Percentiles rank a stretch among this genome's conserved stretches.
Conservation (phyloP, 148 eudicot species). For the Silene uniflora region DNA sequence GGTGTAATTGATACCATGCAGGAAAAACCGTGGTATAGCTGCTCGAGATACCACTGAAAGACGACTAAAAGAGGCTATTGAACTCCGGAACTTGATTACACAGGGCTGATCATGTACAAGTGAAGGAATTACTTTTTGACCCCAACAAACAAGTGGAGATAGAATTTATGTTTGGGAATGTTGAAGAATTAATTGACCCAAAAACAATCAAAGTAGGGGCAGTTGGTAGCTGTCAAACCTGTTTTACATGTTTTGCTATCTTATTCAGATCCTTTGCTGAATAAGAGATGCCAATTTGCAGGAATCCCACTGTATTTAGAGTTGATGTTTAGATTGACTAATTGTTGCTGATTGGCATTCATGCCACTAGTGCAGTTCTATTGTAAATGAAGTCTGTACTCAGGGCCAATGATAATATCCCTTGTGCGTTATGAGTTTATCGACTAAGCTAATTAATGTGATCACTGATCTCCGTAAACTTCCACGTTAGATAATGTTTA, state of each 20-base stretch:
- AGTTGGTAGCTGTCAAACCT: background rate
- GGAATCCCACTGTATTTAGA: background rate
- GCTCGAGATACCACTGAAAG: constrained; percentile 49
- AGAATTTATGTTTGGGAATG: background rate
- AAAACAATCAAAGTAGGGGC: background rate
- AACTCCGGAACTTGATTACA: constrained; percentile 46
- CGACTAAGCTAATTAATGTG: no score
- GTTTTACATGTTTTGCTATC: background rate
- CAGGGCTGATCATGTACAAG: background rate
- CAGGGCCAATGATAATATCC: no score
- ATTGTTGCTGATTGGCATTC: no score
- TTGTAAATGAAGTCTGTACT: background rate
- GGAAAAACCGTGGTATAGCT: constrained; percentile 37
- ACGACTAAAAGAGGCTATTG: constrained; percentile 59
- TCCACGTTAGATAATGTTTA: no score
- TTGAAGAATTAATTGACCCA: background rate
- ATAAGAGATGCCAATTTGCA: constrained; percentile 5
- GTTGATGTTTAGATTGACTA: background rate
- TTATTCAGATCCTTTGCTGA: constrained; percentile 14
- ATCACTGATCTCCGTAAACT: no score
- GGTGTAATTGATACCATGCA: constrained; percentile 14
- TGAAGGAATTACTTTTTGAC: background rate
- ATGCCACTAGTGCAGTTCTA: background rate
- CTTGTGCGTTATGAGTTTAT: no score
- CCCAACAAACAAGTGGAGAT: background rate